A percentile compares a stretch with the other conserved stretches of the same genome.
phyloP scores from a whole-genome alignment of 257 asterid genomes.

The Eustoma russellianum region DNA sequence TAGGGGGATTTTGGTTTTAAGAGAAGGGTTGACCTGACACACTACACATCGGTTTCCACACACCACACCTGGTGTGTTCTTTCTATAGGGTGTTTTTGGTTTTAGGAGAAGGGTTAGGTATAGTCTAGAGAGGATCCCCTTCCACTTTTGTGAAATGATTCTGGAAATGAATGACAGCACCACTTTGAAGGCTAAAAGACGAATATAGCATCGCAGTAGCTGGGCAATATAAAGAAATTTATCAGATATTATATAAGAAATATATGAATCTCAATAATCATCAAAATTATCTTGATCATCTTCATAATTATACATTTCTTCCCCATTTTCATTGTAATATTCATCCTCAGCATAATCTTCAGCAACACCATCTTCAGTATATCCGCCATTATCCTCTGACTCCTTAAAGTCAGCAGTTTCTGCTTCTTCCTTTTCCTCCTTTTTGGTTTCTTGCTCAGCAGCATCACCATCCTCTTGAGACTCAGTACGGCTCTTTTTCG shows the following conservation, averaged over 20 bases:
- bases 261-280: not conserved
- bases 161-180: no score
- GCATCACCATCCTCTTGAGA: not conserved
- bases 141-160: no score
- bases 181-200: no score
- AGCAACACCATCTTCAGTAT: not conserved
- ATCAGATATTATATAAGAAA: not conserved
- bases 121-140: no score
- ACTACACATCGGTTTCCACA: no score
- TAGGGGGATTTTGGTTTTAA: no score
- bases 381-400: not conserved
- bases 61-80: no score
- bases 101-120: no score
- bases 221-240: not conserved
- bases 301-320: constrained; percentile 9
- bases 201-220: no score
- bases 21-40: no score
- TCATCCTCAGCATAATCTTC: not conserved
- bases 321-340: constrained; percentile 4
- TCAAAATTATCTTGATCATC: constrained; percentile 6
- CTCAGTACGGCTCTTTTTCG: constrained; percentile 1
- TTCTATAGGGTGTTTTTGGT: no score
- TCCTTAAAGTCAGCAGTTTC: not conserved
- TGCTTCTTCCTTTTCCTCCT: constrained; percentile 3
- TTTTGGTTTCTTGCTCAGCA: constrained; percentile 1